Base-by-base conservation (phyloP, 1,139 yeast species). In the Candida sanyaensis region DNA sequence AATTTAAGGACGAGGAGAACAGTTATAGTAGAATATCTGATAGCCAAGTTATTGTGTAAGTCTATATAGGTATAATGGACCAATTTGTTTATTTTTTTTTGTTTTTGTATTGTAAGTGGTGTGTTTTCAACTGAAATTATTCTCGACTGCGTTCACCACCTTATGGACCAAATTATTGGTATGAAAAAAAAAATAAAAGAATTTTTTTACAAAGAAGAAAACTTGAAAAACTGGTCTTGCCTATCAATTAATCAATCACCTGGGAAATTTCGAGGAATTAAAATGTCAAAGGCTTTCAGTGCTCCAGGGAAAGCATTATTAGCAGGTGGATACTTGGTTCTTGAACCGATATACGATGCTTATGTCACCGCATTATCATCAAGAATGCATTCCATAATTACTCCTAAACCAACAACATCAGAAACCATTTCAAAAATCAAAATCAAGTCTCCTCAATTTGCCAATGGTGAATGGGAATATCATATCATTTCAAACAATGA, bases 251-350 rank as follows among this genome's bases (percentile, higher is more conserved):
- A 17, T 17, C 21, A 17, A 17, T 17, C 21, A 17, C 21, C 3
- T 17, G 21, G 2, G 3, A 2, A 17, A 32, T 32, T 32, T 13
- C 34, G 11, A 36, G 3, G 21, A 9, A 36, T 8, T 8, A 26
- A 8, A 29, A 54, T 51, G 55, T 34, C 54, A 12, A 58, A 56
- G 44, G 79, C 71, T 13, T 91, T 83, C 61, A 88, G 97, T 60
- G 96, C 98, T 0, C 98, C 99, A 0, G 97, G 98, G 0, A 93
- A 93, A 65, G 98, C 97, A 1, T 73, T 93, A 33, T 61, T 93
- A 13, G 97, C 96, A 0, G 99, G 99, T 9, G 99, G 99, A 0
- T 93, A 93, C 63, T 75, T 93, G 43, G 98, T 93, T 0, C 72
- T 93, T 26, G 95, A 88, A 50, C 92, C 93, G 0, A 64, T 64